Percentiles rank a stretch among this genome's conserved stretches.
Evolutionary conservation across 305 asterid genomes (phyloP).

Genomic region (Petunia hybrid): DNA sequence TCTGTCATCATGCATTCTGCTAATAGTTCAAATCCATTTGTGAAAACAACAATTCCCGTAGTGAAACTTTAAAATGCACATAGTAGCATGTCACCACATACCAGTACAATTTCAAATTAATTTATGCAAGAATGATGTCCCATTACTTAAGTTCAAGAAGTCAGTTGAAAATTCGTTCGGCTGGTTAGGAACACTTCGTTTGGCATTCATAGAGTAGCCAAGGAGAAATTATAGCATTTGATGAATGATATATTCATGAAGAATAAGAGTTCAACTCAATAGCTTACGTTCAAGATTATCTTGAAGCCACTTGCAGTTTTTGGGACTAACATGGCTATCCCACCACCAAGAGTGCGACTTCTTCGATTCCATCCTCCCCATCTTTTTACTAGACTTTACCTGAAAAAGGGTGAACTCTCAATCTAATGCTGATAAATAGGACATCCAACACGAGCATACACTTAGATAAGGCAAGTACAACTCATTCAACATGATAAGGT

Average conservation of each 20-base stretch:
- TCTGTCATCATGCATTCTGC: neutral
- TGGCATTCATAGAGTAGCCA: neutral
- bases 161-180: neutral
- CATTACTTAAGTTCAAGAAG: neutral
- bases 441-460: neutral
- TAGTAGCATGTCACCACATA: neutral
- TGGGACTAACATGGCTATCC: slow-evolving; percentile 95
- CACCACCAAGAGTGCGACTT: slow-evolving; percentile 97
- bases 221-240: neutral
- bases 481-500: neutral
- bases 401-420: slow-evolving; percentile 38
- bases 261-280: neutral
- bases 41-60: neutral
- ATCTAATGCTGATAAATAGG: neutral
- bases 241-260: neutral
- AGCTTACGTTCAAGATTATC: slow-evolving; percentile 87
- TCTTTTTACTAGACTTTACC: slow-evolving; percentile 57
- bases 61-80: neutral
- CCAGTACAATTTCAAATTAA: slow-evolving; percentile 18
- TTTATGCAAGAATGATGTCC: neutral
- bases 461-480: neutral
- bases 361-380: slow-evolving; percentile 70
- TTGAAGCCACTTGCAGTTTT: slow-evolving; percentile 91
- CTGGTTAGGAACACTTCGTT: neutral
- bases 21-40: slow-evolving; percentile 2